Conservation (phyloP, 495 filamentous ascomycete species). For the Penicillium cosmopolitanum region DNA sequence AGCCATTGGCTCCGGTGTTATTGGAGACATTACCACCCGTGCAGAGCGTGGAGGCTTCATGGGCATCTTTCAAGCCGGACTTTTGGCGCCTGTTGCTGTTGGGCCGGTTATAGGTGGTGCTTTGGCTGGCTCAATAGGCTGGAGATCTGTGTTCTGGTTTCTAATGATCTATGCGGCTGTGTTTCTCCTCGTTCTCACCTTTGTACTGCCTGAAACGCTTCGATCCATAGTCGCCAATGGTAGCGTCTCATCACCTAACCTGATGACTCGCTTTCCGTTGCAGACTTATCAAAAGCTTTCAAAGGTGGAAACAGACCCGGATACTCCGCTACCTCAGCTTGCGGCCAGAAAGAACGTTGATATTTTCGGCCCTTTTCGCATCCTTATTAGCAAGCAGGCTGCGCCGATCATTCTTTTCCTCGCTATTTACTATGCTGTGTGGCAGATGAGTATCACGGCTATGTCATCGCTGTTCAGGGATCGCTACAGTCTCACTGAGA, state of each 20-base stretch:
- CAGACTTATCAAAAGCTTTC: conserved; percentile 20
- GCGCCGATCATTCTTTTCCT: conserved; percentile 54
- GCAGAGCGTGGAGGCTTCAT: conserved; percentile 59
- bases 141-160: conserved; percentile 63
- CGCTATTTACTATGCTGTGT: conserved; percentile 55
- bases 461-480: conserved; percentile 54
- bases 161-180: conserved; percentile 51
- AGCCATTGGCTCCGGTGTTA: conserved; percentile 58
- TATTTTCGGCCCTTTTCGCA: conserved; percentile 43
- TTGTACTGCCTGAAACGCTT: conserved; percentile 58
- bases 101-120: conserved; percentile 61
- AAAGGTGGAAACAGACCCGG: conserved; percentile 21
- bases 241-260: conserved; percentile 22
- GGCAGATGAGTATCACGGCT: conserved; percentile 60
- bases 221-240: conserved; percentile 59
- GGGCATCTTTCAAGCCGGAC: conserved; percentile 55
- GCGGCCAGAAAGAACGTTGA: conserved; percentile 35
- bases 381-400: conserved; percentile 47
- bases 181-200: conserved; percentile 44
- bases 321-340: conserved; percentile 15
- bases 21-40: conserved; percentile 57
- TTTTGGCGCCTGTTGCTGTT: conserved; percentile 51
- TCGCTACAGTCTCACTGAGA: conserved; percentile 46
- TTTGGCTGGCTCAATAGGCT: conserved; percentile 54
- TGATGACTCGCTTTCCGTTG: conserved; percentile 39